Percentiles rank a stretch among this genome's conserved stretches.
Conservation (phyloP, 495 filamentous ascomycete species). For the Penicillium desertorum region DNA sequence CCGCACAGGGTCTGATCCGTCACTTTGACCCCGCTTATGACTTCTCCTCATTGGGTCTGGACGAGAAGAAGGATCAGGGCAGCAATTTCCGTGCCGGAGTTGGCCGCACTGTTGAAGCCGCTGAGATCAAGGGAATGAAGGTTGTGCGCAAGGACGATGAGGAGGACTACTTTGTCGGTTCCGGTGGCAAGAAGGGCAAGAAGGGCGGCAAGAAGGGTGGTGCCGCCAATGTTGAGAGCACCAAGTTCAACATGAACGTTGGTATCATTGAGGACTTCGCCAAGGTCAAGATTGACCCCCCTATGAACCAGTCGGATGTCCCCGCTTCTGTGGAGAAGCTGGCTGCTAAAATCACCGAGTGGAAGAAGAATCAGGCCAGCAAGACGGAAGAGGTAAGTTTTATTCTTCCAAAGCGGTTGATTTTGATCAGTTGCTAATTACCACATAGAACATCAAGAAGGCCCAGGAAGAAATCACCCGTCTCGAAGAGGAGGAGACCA, state of each 20-base stretch:
- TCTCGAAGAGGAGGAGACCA: slow-evolving; percentile 55
- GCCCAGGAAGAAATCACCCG: slow-evolving; percentile 66
- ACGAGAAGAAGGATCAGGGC: slow-evolving; percentile 64
- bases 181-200: slow-evolving; percentile 84
- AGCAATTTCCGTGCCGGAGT: slow-evolving; percentile 73
- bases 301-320: slow-evolving; percentile 80
- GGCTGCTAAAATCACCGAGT: slow-evolving; percentile 84
- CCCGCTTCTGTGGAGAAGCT: slow-evolving; percentile 79
- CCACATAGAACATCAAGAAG: slow-evolving; percentile 67
- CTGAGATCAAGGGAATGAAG: slow-evolving; percentile 72
- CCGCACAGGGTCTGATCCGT: slow-evolving; percentile 78
- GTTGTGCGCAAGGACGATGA: slow-evolving; percentile 82
- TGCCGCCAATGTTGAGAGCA: slow-evolving; percentile 39
- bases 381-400: slow-evolving; percentile 86
- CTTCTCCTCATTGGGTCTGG: slow-evolving; percentile 55
- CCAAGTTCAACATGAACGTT: slow-evolving; percentile 83
- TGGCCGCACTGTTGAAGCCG: slow-evolving; percentile 76
- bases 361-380: slow-evolving; percentile 85
- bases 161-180: slow-evolving; percentile 82
- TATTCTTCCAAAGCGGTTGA: slow-evolving; percentile 4
- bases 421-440: slow-evolving; percentile 14
- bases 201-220: slow-evolving; percentile 76
- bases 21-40: slow-evolving; percentile 83
- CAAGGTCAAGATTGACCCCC: slow-evolving; percentile 80
- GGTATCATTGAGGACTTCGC: slow-evolving; percentile 87